Conservation (phyloP, 2,329 filamentous ascomycete genomes). For the Xylariaceae sp. region DNA sequence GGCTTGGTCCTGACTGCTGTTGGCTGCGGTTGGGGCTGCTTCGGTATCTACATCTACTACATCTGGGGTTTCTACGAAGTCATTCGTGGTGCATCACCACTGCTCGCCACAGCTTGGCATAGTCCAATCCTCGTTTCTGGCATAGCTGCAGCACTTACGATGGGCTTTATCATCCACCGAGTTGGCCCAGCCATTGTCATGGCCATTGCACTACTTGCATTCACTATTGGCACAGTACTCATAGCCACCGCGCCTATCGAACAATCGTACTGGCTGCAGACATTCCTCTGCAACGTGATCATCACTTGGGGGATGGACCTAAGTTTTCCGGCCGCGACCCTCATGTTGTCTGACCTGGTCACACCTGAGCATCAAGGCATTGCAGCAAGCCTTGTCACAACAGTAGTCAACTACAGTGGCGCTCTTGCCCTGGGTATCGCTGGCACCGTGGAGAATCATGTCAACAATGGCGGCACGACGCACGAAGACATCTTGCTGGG, state of each 20-base stretch:
- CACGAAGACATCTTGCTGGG: constrained; percentile 24
- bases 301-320: constrained; percentile 55
- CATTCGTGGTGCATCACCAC: constrained; percentile 35
- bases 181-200: constrained; percentile 32
- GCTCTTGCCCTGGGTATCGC: constrained; percentile 55
- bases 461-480: constrained; percentile 16
- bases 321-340: constrained; percentile 51
- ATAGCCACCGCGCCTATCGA: constrained; percentile 40
- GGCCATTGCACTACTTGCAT: constrained; percentile 31
- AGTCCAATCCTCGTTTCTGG: constrained; percentile 39
- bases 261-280: constrained; percentile 54
- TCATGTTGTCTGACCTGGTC: constrained; percentile 47
- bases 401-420: constrained; percentile 58
- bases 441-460: constrained; percentile 39
- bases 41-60: constrained; percentile 46
- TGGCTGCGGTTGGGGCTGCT: constrained; percentile 45
- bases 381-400: constrained; percentile 48
- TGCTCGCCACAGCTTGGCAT: constrained; percentile 38
- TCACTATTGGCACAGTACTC: constrained; percentile 29
- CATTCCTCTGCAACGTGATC: constrained; percentile 49
- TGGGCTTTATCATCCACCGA: constrained; percentile 30
- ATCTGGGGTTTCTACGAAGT: constrained; percentile 42
- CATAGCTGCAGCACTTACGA: constrained; percentile 32
- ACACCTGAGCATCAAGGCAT: constrained; percentile 34
- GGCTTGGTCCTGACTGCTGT: constrained; percentile 50